A percentile compares a stretch with the other conserved stretches of the same genome.
Conservation (phyloP, 2,329 filamentous ascomycete genomes). For the Xylariales sp. region DNA sequence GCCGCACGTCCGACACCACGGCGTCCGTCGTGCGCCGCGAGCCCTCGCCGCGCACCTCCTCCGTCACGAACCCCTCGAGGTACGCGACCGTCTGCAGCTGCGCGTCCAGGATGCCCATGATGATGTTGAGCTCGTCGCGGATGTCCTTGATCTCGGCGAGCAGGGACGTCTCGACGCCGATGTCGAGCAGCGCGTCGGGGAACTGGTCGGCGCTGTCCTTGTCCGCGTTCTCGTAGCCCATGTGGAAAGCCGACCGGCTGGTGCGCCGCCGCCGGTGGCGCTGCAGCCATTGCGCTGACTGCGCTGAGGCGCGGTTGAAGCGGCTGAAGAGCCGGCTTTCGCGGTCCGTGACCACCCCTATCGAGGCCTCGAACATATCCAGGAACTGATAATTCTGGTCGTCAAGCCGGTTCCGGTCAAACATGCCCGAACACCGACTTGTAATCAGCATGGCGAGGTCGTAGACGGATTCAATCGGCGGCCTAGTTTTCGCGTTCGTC, state of each 20-base stretch:
- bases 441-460: conserved; percentile 73
- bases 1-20: conserved; percentile 60
- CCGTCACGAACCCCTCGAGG: conserved; percentile 57
- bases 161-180: conserved; percentile 69
- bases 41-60: conserved; percentile 48
- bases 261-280: conserved; percentile 49
- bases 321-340: conserved; percentile 69
- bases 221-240: conserved; percentile 33
- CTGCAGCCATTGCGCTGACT: conserved; percentile 65
- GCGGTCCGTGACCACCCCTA: conserved; percentile 64
- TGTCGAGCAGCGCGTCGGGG: conserved; percentile 68
- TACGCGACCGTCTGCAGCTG: conserved; percentile 61
- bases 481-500: conserved; percentile 71
- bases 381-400: conserved; percentile 72
- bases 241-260: conserved; percentile 30
- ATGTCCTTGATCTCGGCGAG: conserved; percentile 75
- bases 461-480: conserved; percentile 69
- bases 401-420: conserved; percentile 67
- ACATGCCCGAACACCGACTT: conserved; percentile 68
- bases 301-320: conserved; percentile 69
- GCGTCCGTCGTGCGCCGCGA: conserved; percentile 42
- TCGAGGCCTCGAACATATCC: conserved; percentile 75
- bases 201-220: conserved; percentile 53
- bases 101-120: conserved; percentile 63
- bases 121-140: conserved; percentile 74